Conservation (phyloP, 768 basidiomycete genomes). For the Mycena floridula region DNA sequence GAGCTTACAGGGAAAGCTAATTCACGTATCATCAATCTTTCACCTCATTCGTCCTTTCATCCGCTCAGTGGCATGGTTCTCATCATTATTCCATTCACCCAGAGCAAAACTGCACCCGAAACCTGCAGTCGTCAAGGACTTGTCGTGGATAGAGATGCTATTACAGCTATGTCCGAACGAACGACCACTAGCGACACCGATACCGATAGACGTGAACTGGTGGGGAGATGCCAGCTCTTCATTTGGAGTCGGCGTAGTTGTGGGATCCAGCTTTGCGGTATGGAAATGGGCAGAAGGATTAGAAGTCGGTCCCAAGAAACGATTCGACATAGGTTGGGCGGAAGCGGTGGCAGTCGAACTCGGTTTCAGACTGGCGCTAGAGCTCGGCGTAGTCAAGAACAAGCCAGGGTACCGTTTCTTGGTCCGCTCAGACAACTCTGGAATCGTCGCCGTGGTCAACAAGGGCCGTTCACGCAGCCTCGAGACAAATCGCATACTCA, state of each 20-base stretch:
- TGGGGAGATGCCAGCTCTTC: constrained; percentile 31
- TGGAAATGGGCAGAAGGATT: constrained; percentile 24
- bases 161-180: constrained; percentile 9
- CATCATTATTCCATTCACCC: constrained; percentile 9
- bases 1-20: constrained; percentile 24
- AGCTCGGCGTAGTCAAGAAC: constrained; percentile 4
- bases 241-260: constrained; percentile 26
- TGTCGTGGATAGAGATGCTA: constrained; percentile 16
- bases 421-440: constrained; percentile 27
- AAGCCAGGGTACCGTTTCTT: constrained; percentile 5
- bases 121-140: constrained; percentile 10
- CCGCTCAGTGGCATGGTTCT: constrained; percentile 14
- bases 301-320: constrained; percentile 18
- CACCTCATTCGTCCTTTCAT: constrained; percentile 20
- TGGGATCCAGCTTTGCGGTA: constrained; percentile 19
- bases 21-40: constrained; percentile 22
- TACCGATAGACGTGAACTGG: constrained; percentile 20
- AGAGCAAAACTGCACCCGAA: constrained; percentile 10
- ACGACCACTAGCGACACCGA: constrained; percentile 8
- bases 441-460: constrained; percentile 21
- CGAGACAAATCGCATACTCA: constrained; percentile 21
- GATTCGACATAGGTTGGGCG: constrained; percentile 9
- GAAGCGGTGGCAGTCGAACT: constrained; percentile 27
- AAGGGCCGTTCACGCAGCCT: constrained; percentile 20
- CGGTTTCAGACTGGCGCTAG: constrained; percentile 13